Evolutionary conservation across 495 filamentous ascomycete species (phyloP), one percentile per base, ranked within the genome.

Genomic region (Pseudomonodictys pantanalensis): DNA sequence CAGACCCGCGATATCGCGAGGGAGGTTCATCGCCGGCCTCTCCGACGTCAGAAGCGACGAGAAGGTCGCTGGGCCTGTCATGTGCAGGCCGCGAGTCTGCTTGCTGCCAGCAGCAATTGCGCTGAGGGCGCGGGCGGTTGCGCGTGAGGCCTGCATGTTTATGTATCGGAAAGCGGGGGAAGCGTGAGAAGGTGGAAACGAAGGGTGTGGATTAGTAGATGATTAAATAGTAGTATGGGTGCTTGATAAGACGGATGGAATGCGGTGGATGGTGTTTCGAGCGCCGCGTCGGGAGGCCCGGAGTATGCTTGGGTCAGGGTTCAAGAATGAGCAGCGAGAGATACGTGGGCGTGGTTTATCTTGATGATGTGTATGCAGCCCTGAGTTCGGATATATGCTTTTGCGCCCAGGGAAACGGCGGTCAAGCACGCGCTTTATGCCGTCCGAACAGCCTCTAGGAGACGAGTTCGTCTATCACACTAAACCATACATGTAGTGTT

Each of bases 121-220:
- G 60, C 73, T 77, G 39, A 83, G 72, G 56, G 74, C 77, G 52
- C 79, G 78, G 23, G 81, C 66, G 23, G 79, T 81, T 25, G 75
- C 77, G 60, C 76, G 74, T 59, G 78, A 70, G 68, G 77, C 79
- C 48, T 77, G 68, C 80, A 83, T 83, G 49, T 17, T 54, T 24
- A 46, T 5, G 54, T 9, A 32, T 24, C 4, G 6, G 47, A 15
- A 28, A 18, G 23, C 11, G 15, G 24, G 15, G n/a, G 24, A 26
- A 29, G 15, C 5, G 38, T n/a, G 20, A 18, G 32, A 35, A 35
- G 32, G 32, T 8, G 15, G 38, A 15, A 12, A 41, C 5, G 20
- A 18, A 41, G 4, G 12, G 38, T 5, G 38, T 5, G 38, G 20
- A 41, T 3, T 3, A 15, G 32, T 35, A 8, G 8, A 15, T 35